These are phyloP conservation scores for Hypoxylon lienhwacheense DNA, from an alignment of 495 filamentous ascomycete species.

Conservation along the genomic window DNA sequence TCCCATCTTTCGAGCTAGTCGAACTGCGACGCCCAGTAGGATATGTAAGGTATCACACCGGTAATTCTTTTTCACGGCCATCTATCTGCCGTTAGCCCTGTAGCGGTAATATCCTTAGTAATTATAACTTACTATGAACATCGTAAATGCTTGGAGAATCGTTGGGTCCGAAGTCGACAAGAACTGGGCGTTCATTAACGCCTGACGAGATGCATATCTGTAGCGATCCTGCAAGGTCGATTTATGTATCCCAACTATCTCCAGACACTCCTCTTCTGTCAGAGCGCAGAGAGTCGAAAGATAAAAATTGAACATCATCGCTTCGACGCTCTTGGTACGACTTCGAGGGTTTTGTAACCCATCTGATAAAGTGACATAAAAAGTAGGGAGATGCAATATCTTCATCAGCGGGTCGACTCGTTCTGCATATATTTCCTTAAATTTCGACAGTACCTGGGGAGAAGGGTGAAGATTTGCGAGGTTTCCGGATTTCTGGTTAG, in stretches of 20 bases:
- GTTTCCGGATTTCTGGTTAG: conserved; percentile 41
- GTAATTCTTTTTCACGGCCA: conserved; percentile 48
- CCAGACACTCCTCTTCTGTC: conserved; percentile 42
- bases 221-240: conserved; percentile 45
- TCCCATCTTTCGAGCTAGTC: conserved; percentile 54
- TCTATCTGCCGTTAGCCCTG: conserved; percentile 35
- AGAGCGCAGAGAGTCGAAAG: conserved; percentile 46
- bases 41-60: conserved; percentile 50
- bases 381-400: conserved; percentile 55
- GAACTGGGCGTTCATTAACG: conserved; percentile 52
- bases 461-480: conserved; percentile 33
- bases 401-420: conserved; percentile 58
- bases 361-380: conserved; percentile 51
- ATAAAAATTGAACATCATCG: conserved; percentile 57
- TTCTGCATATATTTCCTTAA: conserved; percentile 55
- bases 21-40: conserved; percentile 50
- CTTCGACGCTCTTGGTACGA: conserved; percentile 46
- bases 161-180: conserved; percentile 23
- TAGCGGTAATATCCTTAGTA: background rate
- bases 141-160: conserved; percentile 21
- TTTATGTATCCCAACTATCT: conserved; percentile 48
- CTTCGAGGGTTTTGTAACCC: conserved; percentile 35
- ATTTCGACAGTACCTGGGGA: conserved; percentile 25
- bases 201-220: conserved; percentile 47
- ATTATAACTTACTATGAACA: conserved; percentile 17